Percentiles rank a stretch among this genome's conserved stretches.
phyloP scores from a whole-genome alignment of 257 asterid genomes.

The Catharanthus roseus region DNA sequence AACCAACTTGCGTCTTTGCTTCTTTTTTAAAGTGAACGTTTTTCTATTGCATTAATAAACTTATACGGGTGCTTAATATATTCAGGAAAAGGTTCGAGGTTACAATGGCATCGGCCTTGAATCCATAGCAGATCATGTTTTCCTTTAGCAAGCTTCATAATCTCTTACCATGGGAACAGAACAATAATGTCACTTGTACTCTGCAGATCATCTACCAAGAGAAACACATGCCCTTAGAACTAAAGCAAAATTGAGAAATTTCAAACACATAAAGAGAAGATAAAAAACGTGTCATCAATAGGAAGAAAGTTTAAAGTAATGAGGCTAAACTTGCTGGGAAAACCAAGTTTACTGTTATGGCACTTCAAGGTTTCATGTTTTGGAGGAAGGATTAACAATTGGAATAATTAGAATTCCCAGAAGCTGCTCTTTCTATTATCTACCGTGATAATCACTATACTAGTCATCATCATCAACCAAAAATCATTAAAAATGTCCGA shows the following conservation, averaged over 20 bases:
- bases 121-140: constrained; percentile 93
- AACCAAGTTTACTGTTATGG: background rate
- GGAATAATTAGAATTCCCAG: no score
- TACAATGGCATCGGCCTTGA: constrained; percentile 92
- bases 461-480: no score
- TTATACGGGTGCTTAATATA: constrained; percentile 74
- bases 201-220: constrained; percentile 32
- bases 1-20: constrained; percentile 24
- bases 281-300: background rate
- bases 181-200: constrained; percentile 85
- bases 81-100: constrained; percentile 84
- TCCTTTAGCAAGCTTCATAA: no score
- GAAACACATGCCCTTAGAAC: background rate
- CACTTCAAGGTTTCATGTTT: no score
- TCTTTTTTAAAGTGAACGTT: constrained; percentile 60
- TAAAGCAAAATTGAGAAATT: no score
- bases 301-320: background rate
- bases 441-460: no score
- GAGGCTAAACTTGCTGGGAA: background rate
- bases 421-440: no score
- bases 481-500: no score
- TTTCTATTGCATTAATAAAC: constrained; percentile 80
- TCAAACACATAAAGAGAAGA: background rate
- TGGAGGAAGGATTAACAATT: no score
- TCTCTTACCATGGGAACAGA: constrained; percentile 80